A percentile compares a stretch with the other conserved stretches of the same genome.
phyloP scores from a whole-genome alignment of 2,329 filamentous ascomycete genomes.

The Fusarium abutilonis region DNA sequence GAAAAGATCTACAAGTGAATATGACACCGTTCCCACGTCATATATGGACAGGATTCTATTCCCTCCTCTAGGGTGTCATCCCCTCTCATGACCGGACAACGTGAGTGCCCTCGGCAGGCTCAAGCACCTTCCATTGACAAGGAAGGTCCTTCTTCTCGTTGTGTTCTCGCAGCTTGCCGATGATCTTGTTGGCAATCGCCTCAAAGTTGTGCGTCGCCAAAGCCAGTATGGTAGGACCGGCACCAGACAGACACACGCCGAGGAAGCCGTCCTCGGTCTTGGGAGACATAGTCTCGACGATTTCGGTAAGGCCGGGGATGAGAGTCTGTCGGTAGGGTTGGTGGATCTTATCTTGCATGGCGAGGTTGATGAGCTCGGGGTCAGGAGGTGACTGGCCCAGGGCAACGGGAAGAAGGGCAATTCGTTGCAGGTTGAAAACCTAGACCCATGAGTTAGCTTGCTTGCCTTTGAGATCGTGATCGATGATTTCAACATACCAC shows the following conservation, averaged over 20 bases:
- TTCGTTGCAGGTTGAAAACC: constrained; percentile 93
- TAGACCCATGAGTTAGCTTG: constrained; percentile 47
- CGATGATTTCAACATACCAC: constrained; percentile 65
- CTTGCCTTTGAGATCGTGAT: background rate
- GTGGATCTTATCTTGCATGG: constrained; percentile 99
- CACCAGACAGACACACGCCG: constrained; percentile 93
- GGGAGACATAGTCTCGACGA: constrained; percentile 90
- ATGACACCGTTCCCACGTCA: constrained; percentile 14
- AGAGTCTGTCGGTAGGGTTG: constrained; percentile 93
- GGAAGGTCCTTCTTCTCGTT: constrained; percentile 70
- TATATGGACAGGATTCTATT: background rate
- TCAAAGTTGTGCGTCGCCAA: constrained; percentile 92
- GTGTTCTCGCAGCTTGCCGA: constrained; percentile 74
- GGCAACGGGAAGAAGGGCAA: constrained; percentile 88
- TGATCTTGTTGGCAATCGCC: constrained; percentile 81
- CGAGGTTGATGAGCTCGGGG: constrained; percentile 92
- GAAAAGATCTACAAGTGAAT: constrained; percentile 14
- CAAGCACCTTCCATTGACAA: constrained; percentile 87
- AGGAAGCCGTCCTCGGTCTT: constrained; percentile 86
- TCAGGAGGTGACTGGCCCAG: constrained; percentile 90
- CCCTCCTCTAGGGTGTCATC: background rate
- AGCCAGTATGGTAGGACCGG: constrained; percentile 93
- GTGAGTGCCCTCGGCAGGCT: constrained; percentile 80
- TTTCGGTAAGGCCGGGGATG: constrained; percentile 90
- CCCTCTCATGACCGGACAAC: constrained; percentile 51